phyloP scores from a whole-genome alignment of 169 alveolate species.

The Plasmodium reichenowi region DNA sequence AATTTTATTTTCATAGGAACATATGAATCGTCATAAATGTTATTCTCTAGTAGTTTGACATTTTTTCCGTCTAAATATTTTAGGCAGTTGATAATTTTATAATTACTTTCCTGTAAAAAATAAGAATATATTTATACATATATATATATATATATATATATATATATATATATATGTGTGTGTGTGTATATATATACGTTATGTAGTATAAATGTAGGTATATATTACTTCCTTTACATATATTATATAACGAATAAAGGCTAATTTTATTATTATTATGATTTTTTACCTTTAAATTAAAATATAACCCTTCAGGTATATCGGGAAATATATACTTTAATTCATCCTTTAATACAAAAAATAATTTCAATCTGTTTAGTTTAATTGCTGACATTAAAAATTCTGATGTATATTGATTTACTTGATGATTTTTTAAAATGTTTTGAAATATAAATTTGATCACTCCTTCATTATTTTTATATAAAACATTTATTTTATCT shows the following conservation, averaged over 20 bases:
- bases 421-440: constrained; percentile 24
- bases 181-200: too few species aligned
- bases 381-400: constrained; percentile 32
- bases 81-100: constrained; percentile 13
- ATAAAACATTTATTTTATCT: constrained; percentile 17
- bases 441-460: constrained; percentile 35
- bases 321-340: constrained; percentile 21
- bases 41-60: constrained; percentile 25
- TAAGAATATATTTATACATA: constrained; percentile 7
- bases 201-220: too few species aligned
- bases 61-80: constrained; percentile 48
- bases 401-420: constrained; percentile 22
- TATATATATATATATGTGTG: too few species aligned
- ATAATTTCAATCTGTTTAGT: constrained; percentile 15
- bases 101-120: background rate
- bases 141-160: background rate
- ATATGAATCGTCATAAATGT: constrained; percentile 24
- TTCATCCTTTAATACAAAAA: constrained; percentile 25
- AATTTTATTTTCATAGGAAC: constrained; percentile 51
- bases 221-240: too few species aligned
- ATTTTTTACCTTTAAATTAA: too few species aligned
- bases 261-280: too few species aligned
- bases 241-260: too few species aligned
- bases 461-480: constrained; percentile 44
- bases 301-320: background rate